Evolutionary conservation across 2,329 filamentous ascomycete species (phyloP).

Genomic region (Scytalidium sp.): DNA sequence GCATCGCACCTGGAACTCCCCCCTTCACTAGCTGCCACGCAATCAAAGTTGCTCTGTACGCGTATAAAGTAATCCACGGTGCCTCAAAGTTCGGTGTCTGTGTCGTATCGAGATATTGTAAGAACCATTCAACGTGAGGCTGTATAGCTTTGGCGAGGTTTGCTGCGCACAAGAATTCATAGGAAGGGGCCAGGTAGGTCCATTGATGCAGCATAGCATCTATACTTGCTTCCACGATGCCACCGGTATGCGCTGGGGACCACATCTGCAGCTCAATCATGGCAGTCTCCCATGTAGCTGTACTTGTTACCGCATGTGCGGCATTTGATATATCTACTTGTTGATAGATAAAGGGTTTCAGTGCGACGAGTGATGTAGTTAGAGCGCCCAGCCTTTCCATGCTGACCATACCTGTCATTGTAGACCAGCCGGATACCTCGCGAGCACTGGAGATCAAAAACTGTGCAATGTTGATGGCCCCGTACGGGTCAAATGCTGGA

Average conservation of each 20-base stretch:
- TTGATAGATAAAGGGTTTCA: constrained; percentile 28
- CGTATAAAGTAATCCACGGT: constrained; percentile 37
- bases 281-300: constrained; percentile 38
- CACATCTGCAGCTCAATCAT: constrained; percentile 41
- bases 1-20: constrained; percentile 30
- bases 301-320: constrained; percentile 19
- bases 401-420: constrained; percentile 39
- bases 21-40: constrained; percentile 35
- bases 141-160: constrained; percentile 28
- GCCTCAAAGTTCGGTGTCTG: constrained; percentile 27
- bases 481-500: constrained; percentile 36
- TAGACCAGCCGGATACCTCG: constrained; percentile 40
- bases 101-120: constrained; percentile 31
- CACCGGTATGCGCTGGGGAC: constrained; percentile 37
- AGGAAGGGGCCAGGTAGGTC: constrained; percentile 27
- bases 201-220: constrained; percentile 31
- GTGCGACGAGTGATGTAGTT: constrained; percentile 31
- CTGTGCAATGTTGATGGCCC: constrained; percentile 38
- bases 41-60: constrained; percentile 38
- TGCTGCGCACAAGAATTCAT: constrained; percentile 30
- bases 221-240: constrained; percentile 34
- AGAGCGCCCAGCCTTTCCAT: constrained; percentile 35
- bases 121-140: constrained; percentile 36
- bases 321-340: constrained; percentile 1
- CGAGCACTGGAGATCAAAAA: constrained; percentile 39